Evolutionary conservation across 2,329 filamentous ascomycete genomes (phyloP).

Genomic region (Pseudocercospora vitis): DNA sequence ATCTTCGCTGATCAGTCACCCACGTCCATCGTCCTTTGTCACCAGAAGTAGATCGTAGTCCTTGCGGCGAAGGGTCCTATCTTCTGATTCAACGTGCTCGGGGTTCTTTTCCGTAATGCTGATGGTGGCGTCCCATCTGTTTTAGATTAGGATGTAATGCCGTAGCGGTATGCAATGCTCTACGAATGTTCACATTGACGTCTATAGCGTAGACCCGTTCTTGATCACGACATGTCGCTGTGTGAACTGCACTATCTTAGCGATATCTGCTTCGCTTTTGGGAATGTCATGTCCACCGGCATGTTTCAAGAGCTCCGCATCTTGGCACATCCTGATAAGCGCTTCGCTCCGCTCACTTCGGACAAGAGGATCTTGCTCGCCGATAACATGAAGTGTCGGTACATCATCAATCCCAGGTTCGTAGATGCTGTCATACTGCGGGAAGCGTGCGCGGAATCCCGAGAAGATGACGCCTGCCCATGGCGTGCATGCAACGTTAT

Average conservation of each 20-base stretch:
- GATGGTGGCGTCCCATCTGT: conserved; percentile 13
- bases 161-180: no score
- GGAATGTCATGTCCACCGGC: conserved; percentile 27
- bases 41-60: neutral
- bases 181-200: no score
- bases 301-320: conserved; percentile 19
- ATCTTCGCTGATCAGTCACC: neutral
- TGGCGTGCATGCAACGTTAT: conserved; percentile 5
- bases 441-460: conserved; percentile 25
- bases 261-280: conserved; percentile 22
- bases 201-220: neutral
- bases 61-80: conserved; percentile 3
- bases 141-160: conserved; percentile 8
- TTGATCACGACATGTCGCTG: conserved; percentile 11
- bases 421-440: conserved; percentile 25
- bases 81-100: neutral
- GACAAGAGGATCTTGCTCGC: conserved; percentile 24
- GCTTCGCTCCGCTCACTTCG: conserved; percentile 25
- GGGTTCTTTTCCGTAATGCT: conserved; percentile 7
- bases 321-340: conserved; percentile 21
- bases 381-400: conserved; percentile 26
- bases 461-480: conserved; percentile 25
- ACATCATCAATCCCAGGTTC: conserved; percentile 23
- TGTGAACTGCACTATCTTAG: conserved; percentile 20
- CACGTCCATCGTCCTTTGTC: neutral